Evolutionary conservation across 2,329 filamentous ascomycete genomes (phyloP).

Genomic region (Thelonectria olida): DNA sequence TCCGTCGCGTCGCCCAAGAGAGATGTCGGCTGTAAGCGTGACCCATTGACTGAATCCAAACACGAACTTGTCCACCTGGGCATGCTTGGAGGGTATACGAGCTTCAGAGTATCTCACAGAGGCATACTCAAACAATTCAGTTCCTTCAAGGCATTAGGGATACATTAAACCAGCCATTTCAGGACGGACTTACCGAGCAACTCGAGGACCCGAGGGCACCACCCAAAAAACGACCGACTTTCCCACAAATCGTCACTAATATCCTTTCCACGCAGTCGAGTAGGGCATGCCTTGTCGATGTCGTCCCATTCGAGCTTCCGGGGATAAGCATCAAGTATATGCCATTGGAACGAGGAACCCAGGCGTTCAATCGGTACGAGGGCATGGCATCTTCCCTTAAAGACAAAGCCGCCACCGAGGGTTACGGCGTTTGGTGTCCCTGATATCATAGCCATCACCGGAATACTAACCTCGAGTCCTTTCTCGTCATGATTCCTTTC

Average conservation of each 20-base stretch:
- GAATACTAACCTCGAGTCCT: neutral
- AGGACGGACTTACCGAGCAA: neutral
- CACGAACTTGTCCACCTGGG: neutral
- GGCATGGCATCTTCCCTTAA: slow-evolving; percentile 4
- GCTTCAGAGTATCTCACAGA: neutral
- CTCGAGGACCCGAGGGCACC: slow-evolving; percentile 9
- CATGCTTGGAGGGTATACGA: neutral
- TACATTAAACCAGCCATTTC: neutral
- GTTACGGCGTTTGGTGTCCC: neutral
- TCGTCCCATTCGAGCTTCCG: slow-evolving; percentile 1
- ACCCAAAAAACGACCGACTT: neutral
- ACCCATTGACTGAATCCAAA: slow-evolving; percentile 12
- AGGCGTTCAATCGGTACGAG: neutral
- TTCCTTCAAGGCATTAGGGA: neutral
- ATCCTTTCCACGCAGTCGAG: neutral
- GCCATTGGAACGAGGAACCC: slow-evolving; percentile 3
- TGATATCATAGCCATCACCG: neutral
- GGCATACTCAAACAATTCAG: neutral
- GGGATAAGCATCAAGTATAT: neutral
- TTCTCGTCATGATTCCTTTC: neutral
- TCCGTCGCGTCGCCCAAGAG: neutral
- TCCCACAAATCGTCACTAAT: neutral
- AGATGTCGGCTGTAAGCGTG: neutral
- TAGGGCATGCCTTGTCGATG: slow-evolving; percentile 4
- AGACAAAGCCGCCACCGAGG: slow-evolving; percentile 6